Evolutionary conservation across 805 yeast genomes (phyloP), one percentile per base, ranked within the genome.

Genomic region (Yamadazyma akitaensis): DNA sequence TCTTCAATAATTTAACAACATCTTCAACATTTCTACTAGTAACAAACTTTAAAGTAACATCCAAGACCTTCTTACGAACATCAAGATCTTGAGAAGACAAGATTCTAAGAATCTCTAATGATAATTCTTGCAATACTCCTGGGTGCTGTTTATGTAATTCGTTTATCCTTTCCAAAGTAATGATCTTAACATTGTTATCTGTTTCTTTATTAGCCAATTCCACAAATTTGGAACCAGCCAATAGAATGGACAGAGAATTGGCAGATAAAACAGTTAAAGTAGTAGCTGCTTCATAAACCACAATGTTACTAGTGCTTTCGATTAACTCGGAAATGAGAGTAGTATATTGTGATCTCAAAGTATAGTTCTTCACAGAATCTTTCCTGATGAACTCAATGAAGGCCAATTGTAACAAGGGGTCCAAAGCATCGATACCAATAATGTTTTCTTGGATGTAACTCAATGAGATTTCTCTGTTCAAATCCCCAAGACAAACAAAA

Each of bases 181-280:
- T 91, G 54, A 94, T 78, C 68, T 95, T 95, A 57, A 92, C 91
- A 61, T 91, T 94, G 70, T 88, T 91, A 67, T 94, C 98, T n/a
- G 96, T 77, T 63, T 90, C 98, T 62, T 85, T 88, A 56, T 84
- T 83, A 30, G 97, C 96, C 56, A 94, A 76, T 48, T 88, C 96
- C 51, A 92, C 82, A 59, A 89, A 85, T 64, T 89, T 89, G 46
- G 82, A 67, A 34, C 96, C 98, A 13, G 96, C 94, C 51, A 83
- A 79, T 45, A 82, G 72, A 46, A 92, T 77, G 16, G 86, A 81
- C 16, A 79, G 69, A 21, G 91, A 85, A 44, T 83, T 80, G 11
- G 79, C 68, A 6, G 90, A 76, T 48, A 89, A 70, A 19, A 69
- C 68, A 26, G 85, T 78, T 58, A 87, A 72, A 5, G 97, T 85